Evolutionary conservation across 2,329 filamentous ascomycete genomes (phyloP), one percentile per base, ranked within the genome.

Genomic region (Venturiaceae sp.): DNA sequence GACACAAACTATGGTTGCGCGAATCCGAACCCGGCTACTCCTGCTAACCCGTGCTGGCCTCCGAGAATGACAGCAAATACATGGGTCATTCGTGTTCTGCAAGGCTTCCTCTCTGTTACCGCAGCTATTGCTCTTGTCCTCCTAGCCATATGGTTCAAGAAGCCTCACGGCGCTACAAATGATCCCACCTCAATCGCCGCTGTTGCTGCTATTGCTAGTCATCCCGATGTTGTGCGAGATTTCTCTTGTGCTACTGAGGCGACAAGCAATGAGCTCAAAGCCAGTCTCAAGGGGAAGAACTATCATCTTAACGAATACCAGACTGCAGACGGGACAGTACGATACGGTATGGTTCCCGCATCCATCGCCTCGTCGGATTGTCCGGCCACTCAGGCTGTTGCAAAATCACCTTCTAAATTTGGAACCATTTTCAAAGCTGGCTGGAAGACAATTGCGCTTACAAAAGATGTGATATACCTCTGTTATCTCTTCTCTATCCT

Each of bases 1-100:
- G 52, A 58, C 32, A 58, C 56, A 11, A 16, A 55, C 32, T 55
- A 58, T 57, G 13, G 16, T 8, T 39, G 36, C n/a, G 36, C 11
- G 11, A 39, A 39, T 39, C 36, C 36, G 11, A 39, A 39, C n/a
- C 36, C 36, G 36, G 11, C n/a, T 11, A 39, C 11, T n/a, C 36
- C 36, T 11, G 50, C 11, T 8, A 58, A 58, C 57, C 56, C 56
- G 21, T 58, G 56, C 32, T 57, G 54, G 54, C 56, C 56, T 13
- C 56, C 46, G 23, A 23, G 50, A 13, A 37, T 57, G 32, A 56
- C 52, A 13, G 56, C 28, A 21, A 32, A 56, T 9, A 11, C 54
- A 9, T 16, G 14, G 36, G 39, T 57, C 37, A 30, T 57, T 14
- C n/a, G 26, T 11, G 57, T 19, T 21, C 8, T 58, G 8, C 50